Conservation (phyloP, 2,329 filamentous ascomycete genomes). For the Paracamarosporium sp. region DNA sequence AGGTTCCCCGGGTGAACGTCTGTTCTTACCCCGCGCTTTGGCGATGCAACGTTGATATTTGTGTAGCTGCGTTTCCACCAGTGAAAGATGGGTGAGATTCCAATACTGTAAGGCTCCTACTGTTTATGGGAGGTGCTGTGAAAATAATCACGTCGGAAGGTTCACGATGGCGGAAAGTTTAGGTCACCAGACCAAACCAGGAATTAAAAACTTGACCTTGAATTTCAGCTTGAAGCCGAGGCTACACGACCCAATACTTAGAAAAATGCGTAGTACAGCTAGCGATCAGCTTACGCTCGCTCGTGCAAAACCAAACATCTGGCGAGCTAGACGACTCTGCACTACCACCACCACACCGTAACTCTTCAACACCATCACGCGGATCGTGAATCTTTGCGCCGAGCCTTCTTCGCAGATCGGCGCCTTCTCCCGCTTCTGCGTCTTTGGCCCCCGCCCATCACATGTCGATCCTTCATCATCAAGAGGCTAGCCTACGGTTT, state of each 20-base stretch:
- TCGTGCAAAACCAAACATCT: neutral
- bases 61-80: too few relatives aligned
- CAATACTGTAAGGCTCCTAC: too few relatives aligned
- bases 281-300: neutral
- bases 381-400: constrained; percentile 19
- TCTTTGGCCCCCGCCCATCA: neutral
- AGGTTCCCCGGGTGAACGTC: too few relatives aligned
- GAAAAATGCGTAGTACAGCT: neutral
- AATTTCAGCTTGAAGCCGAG: neutral
- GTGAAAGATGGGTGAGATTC: too few relatives aligned
- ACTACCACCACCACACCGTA: constrained; percentile 12
- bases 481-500: constrained; percentile 1
- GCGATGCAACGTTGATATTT: too few relatives aligned
- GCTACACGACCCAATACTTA: neutral
- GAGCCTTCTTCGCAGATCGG: neutral
- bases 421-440: neutral
- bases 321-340: neutral
- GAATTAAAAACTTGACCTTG: neutral
- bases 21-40: too few relatives aligned
- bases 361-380: constrained; percentile 27
- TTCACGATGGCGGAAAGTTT: too few relatives aligned
- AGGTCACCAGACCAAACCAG: neutral
- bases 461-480: neutral
- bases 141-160: too few relatives aligned
- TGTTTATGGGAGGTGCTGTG: too few relatives aligned